Evolutionary conservation across 2,329 filamentous ascomycete genomes (phyloP).

Genomic region (Sporothrix curviconia): DNA sequence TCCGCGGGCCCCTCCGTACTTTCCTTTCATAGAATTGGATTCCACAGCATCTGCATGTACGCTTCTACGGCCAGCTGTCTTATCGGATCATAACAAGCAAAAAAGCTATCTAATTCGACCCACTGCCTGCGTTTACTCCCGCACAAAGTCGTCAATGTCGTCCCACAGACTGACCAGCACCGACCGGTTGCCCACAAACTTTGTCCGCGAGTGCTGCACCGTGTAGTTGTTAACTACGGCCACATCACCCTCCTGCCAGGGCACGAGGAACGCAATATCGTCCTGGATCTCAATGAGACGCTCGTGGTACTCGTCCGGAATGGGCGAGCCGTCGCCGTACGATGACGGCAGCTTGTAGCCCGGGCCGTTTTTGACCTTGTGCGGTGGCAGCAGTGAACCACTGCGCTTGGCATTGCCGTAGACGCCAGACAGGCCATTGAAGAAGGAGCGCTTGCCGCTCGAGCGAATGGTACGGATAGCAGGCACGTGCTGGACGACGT

Average conservation of each 20-base stretch:
- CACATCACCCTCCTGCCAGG: constrained; percentile 14
- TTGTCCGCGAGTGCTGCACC: constrained; percentile 20
- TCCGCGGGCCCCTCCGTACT: too few relatives aligned
- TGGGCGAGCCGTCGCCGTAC: constrained; percentile 23
- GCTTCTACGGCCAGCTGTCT: background rate
- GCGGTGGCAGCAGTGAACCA: constrained; percentile 4
- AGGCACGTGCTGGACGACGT: constrained; percentile 14
- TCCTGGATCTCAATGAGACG: constrained; percentile 23
- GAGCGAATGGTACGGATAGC: constrained; percentile 11
- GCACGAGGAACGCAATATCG: constrained; percentile 20
- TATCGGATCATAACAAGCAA: background rate
- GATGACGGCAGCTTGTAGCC: constrained; percentile 19
- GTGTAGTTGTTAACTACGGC: constrained; percentile 20
- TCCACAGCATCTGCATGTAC: too few relatives aligned
- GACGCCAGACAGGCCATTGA: constrained; percentile 15
- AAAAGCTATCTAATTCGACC: background rate
- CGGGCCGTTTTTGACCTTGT: constrained; percentile 10
- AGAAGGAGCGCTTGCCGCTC: constrained; percentile 2
- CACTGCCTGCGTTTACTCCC: background rate
- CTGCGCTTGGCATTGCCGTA: constrained; percentile 7
- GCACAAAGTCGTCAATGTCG: constrained; percentile 4
- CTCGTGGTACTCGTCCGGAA: constrained; percentile 22
- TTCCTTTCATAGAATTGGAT: too few relatives aligned
- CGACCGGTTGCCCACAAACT: background rate
- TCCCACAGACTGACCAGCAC: constrained; percentile 5